Base-by-base conservation (phyloP, 768 basidiomycete species). In the Hypsizygus marmoreus region DNA sequence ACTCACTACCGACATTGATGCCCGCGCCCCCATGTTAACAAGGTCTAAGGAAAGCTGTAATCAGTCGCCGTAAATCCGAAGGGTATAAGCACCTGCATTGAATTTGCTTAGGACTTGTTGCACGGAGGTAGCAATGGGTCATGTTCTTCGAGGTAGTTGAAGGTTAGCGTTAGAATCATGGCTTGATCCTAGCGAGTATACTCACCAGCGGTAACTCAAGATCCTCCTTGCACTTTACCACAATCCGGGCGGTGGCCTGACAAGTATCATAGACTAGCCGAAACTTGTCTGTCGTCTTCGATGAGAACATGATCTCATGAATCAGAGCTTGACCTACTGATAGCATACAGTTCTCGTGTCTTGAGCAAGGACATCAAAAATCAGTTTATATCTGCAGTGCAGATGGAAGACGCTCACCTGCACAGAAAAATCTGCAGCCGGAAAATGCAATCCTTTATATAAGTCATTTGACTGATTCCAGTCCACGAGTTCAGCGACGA, bases 51-150 rank as follows among this genome's bases (percentile, higher is more conserved):
- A 19, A 17, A 23, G 26, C 17, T 33, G 42, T 22, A 45, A 26
- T 43, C 14, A 49, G 51, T 41, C 13, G 14, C 9, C 28, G 19
- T 19, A 25, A 28, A 32, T n/a, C 7, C 5, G 14, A 17, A 31
- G 28, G 30, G 9, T 22, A 36, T 23, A 9, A 19, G n/a, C n/a
- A n/a, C n/a, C 23, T 50, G 84, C 84, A 91, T 67, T 89, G 82
- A 48, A 89, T 66, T 58, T 91, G 89, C 36, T 91, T 89, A 4
- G 89, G 90, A 52, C 84, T 86, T 88, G 91, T 91, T 0, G 88
- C 88, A 14, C 89, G 79, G 7, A 91, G 69, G 53, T 86, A 88
- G 45, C 82, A 87, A 63, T 91, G 86, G 0, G 89, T 90, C 87
- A 91, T 89, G 57, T 91, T 81, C 77, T 86, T n/a, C n/a, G n/a